Evolutionary conservation across 192 early-diverging fungal genomes (phyloP), one percentile per base, ranked within the genome.

Genomic region (Chytriomyces confervae): DNA sequence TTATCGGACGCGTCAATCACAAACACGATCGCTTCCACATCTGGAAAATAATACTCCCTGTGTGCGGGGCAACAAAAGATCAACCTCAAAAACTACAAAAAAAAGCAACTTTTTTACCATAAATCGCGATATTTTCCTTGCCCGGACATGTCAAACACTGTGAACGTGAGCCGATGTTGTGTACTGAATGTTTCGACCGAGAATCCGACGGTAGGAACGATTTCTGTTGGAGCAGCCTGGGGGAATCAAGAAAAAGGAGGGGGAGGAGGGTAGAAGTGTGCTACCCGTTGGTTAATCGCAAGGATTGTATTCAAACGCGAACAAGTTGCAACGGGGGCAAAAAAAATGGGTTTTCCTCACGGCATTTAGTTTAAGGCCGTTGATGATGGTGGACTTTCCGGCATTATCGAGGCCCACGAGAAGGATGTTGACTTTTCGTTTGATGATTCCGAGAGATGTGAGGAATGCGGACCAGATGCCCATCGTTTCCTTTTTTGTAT

Each of bases 41-140:
- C 82, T 5, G 69, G 70, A 63, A 79, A 83, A 66, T 81, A 85
- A 45, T 83, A 66, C 50, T 83, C 69, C 72, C 72, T 73, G n/a
- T 27, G 10, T 45, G 23, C n/a, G 5, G 20, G 16, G 16, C 16
- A 20, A 57, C 53, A 20, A 57, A 5, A 1, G 24, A 65, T 23
- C 24, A 43, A 65, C 1, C 11, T 16, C 11, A 27, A 20, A 27
- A 65, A 29, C 24, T 13, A 65, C 16, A 27, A 16, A 13, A 36
- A 43, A 20, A 3, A 5, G 2, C 0, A 2, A 29, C 11, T 29
- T 65, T 9, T 23, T 57, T 11, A 74, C 84, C 84, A 85, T 6
- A 85, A 51, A 44, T 83, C 82, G 0, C 84, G 76, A 65, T 85
- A 85, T 63, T 74, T 77, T n/a, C 84, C 84, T 60, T 85, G 84